Evolutionary conservation across 768 basidiomycete species (phyloP).

Genomic region (Collybiopsis confluens): DNA sequence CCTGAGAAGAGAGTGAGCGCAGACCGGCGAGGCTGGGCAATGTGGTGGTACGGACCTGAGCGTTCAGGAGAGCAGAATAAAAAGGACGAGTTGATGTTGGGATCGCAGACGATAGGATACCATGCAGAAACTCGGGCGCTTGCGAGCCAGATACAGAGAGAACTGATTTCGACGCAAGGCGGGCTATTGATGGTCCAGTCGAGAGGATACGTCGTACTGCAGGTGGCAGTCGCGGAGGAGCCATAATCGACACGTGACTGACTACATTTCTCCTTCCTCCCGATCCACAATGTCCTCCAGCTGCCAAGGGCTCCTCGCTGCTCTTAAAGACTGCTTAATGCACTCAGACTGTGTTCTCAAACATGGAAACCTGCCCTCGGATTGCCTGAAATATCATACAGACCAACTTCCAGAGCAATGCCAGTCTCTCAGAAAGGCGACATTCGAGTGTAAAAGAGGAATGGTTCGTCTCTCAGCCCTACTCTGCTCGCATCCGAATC

Average conservation of each 20-base stretch:
- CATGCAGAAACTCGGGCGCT: conserved; percentile 78
- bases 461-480: conserved; percentile 51
- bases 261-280: not conserved
- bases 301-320: conserved; percentile 70
- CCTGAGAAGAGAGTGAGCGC: conserved; percentile 45
- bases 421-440: conserved; percentile 70
- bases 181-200: conserved; percentile 51
- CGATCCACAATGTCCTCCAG: conserved; percentile 62
- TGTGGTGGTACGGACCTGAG: conserved; percentile 47
- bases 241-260: not conserved
- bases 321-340: conserved; percentile 81
- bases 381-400: conserved; percentile 73
- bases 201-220: conserved; percentile 41
- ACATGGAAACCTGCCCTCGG: conserved; percentile 74
- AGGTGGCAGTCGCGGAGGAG: conserved; percentile 25
- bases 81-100: conserved; percentile 43
- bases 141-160: conserved; percentile 80
- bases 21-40: not conserved
- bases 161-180: conserved; percentile 59
- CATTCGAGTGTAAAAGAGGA: conserved; percentile 87
- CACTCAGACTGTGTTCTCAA: conserved; percentile 85
- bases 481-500: not conserved
- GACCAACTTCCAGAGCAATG: conserved; percentile 81
- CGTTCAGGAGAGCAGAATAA: conserved; percentile 73
- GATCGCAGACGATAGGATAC: conserved; percentile 56